Base-by-base conservation (phyloP, 2,329 filamentous ascomycete genomes). In the Venturia carpophila region DNA sequence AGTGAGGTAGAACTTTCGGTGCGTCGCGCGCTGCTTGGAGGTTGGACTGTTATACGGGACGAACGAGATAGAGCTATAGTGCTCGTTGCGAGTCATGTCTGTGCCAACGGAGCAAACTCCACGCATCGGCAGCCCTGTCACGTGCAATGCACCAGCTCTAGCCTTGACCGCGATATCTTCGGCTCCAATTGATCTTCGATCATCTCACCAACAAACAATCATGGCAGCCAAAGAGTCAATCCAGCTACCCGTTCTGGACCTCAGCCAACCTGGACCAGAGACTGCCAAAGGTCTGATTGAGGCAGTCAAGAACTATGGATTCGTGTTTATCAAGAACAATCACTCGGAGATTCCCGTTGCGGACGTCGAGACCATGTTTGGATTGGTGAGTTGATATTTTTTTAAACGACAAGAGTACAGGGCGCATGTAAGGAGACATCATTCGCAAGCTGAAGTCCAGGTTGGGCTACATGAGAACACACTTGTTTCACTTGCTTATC, bases 321-420 rank as follows among this genome's bases (percentile, higher is more conserved):
- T 97, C 75, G 84, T 97, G 67, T 97, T 94, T 74, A 86, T 97
- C 71, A 87, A 86, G 72, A 92, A 91, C 72, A 82, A 85, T 27
- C 88, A 87, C 55, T 80, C 81, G 15, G 69, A 69, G 7, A 90
- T 97, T 60, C 79, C 87, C 0, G 76, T 82, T 0, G 76, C 82
- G 37, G 83, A 87, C 64, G 85, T 97, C 49, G 82, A 89, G 11
- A 78, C 80, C 56, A 87, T 89, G 10, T 97, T 97, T 78, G 78
- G 82, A 17, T 75, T 96, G 72, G 92, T 94, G 79, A 70, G 77
- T 70, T 47, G 27, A n/a, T 41, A 24, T 37, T n/a, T 24, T 2
- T 49, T 39, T 5, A 11, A 66, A 7, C 37, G 30, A 19, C 47
- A 27, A 15, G 21, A n/a, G n/a, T n/a, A n/a, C n/a, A n/a, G n/a